Evolutionary conservation across 2,329 filamentous ascomycete species (phyloP).

Genomic region (Colletotrichum sp.): DNA sequence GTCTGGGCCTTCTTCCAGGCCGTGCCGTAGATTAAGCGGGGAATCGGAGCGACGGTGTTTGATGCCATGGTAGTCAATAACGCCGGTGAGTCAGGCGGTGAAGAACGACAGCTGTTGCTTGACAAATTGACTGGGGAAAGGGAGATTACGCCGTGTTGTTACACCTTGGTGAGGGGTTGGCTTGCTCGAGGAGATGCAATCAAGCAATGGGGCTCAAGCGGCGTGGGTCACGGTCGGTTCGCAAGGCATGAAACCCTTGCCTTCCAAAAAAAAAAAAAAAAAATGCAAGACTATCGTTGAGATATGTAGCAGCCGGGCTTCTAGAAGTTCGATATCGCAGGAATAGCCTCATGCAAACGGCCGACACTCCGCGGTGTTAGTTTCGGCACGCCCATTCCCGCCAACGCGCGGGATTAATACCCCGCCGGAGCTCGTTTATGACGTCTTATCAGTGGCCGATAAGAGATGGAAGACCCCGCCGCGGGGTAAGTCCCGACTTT

Average conservation of each 20-base stretch:
- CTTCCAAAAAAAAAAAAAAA: no score
- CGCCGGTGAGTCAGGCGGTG: background rate
- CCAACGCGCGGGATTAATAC: background rate
- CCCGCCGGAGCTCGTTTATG: background rate
- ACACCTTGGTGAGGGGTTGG: background rate
- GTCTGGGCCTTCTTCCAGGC: conserved; percentile 84
- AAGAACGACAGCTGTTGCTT: background rate
- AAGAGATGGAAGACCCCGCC: background rate
- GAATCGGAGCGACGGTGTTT: conserved; percentile 37
- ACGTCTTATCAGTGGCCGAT: conserved; percentile 14
- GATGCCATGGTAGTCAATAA: background rate
- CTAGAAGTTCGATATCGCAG: background rate
- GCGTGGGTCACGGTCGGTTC: background rate
- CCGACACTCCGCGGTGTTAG: background rate
- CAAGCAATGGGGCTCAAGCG: conserved; percentile 4
- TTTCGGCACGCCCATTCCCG: background rate
- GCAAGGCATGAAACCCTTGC: background rate
- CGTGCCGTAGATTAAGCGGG: conserved; percentile 75
- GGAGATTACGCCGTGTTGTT: background rate
- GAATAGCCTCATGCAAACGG: background rate
- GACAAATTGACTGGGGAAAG: background rate
- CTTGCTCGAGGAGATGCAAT: background rate
- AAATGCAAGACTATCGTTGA: background rate
- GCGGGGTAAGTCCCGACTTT: conserved; percentile 11
- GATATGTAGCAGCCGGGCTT: background rate